These are phyloP conservation scores for Geranomyces variabilis DNA, from an alignment of 192 early-diverging fungal genomes.

Conservation along the genomic window DNA sequence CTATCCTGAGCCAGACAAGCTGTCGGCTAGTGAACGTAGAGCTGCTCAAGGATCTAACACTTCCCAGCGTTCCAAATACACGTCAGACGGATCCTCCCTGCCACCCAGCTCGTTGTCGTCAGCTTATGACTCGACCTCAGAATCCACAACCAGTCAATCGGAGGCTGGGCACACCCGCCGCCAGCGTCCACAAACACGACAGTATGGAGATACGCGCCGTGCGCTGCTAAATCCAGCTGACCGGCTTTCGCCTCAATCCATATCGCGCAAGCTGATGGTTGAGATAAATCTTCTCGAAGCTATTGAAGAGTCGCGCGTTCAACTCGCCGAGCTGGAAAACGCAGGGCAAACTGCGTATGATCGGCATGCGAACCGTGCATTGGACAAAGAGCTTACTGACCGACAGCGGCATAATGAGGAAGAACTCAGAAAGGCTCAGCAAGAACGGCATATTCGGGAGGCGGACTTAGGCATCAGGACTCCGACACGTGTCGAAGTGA, in stretches of 20 bases:
- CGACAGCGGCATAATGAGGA: neutral
- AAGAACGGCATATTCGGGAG: neutral
- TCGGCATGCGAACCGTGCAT: neutral
- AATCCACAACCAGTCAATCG: neutral
- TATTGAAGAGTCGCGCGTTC: conserved; percentile 24
- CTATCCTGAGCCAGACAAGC: no score
- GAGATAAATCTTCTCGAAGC: conserved; percentile 32
- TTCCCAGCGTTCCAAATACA: no score
- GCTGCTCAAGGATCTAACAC: no score
- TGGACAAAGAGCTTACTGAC: neutral
- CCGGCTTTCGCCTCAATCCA: conserved; percentile 21
- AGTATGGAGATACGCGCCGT: conserved; percentile 2
- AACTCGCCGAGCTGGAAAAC: conserved; percentile 26
- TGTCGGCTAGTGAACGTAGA: no score
- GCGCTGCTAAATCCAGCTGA: conserved; percentile 2
- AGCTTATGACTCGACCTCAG: neutral
- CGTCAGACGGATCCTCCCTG: neutral
- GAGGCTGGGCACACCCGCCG: neutral
- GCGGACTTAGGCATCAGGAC: neutral
- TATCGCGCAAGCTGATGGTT: conserved; percentile 22
- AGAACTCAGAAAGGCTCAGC: neutral
- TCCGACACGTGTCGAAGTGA: neutral
- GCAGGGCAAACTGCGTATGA: neutral
- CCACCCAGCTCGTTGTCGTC: neutral
- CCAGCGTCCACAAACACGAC: neutral